Conservation (phyloP, 805 yeast genomes). For the Myxozyma geophila region DNA sequence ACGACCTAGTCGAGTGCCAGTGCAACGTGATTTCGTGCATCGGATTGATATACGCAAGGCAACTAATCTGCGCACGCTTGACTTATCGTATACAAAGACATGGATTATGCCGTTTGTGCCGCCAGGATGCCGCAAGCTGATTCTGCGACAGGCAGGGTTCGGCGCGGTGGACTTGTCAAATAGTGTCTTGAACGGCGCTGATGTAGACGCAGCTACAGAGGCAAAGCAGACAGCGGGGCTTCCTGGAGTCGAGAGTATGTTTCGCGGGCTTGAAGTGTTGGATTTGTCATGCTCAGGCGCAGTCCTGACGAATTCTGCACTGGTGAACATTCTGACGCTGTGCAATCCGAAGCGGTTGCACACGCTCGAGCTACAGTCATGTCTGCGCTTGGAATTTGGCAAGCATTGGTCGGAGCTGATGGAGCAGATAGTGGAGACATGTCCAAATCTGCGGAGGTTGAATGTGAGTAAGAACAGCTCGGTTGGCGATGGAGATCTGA, state of each 20-base stretch:
- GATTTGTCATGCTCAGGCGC: slow-evolving; percentile 27
- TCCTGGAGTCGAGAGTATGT: slow-evolving; percentile 16
- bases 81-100: slow-evolving; percentile 21
- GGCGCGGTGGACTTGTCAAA: slow-evolving; percentile 28
- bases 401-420: slow-evolving; percentile 24
- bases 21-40: slow-evolving; percentile 24
- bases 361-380: slow-evolving; percentile 15
- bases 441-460: slow-evolving; percentile 18
- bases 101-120: slow-evolving; percentile 30
- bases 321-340: slow-evolving; percentile 14
- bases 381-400: slow-evolving; percentile 24
- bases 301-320: slow-evolving; percentile 19
- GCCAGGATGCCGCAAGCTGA: slow-evolving; percentile 21
- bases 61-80: slow-evolving; percentile 6
- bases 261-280: slow-evolving; percentile 21
- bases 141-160: slow-evolving; percentile 22
- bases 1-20: slow-evolving; percentile 23
- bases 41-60: slow-evolving; percentile 24
- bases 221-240: slow-evolving; percentile 10
- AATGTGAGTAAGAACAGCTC: slow-evolving; percentile 26
- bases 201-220: slow-evolving; percentile 4
- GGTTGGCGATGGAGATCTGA: slow-evolving; percentile 23
- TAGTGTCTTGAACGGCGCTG: slow-evolving; percentile 21
- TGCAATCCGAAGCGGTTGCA: slow-evolving; percentile 9
- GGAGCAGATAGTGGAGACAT: slow-evolving; percentile 23